Evolutionary conservation across 1,284 basidiomycete genomes (phyloP).

Genomic region (Ceratobasidium theobromae): DNA sequence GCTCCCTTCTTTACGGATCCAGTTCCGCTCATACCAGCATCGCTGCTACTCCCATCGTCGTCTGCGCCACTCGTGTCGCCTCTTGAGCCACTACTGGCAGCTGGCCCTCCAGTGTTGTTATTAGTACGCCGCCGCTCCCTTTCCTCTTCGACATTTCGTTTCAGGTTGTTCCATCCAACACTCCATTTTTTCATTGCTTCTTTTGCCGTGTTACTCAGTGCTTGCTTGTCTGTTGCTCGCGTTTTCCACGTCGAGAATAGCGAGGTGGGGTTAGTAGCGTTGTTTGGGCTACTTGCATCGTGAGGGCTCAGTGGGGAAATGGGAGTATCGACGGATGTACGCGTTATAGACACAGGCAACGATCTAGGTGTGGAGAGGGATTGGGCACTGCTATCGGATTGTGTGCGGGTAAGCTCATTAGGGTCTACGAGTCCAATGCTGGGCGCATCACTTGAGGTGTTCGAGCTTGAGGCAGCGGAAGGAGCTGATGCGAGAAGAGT

Average conservation of each 20-base stretch:
- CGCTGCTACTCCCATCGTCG: constrained; percentile 26
- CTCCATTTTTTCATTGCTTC: constrained; percentile 52
- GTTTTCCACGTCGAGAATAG: constrained; percentile 43
- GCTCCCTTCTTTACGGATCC: constrained; percentile 1
- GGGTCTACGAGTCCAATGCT: background rate
- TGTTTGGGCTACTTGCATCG: background rate
- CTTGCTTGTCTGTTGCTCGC: constrained; percentile 47
- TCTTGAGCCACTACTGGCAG: background rate
- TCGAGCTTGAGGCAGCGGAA: constrained; percentile 3
- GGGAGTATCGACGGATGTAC: background rate
- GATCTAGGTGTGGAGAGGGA: constrained; percentile 16
- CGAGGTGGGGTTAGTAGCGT: constrained; percentile 1
- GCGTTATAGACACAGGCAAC: background rate
- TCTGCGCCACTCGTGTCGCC: constrained; percentile 1
- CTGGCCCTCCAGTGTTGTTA: background rate
- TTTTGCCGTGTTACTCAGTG: constrained; percentile 45
- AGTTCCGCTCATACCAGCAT: background rate
- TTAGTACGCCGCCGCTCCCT: constrained; percentile 21
- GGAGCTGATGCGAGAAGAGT: constrained; percentile 2
- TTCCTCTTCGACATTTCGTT: constrained; percentile 52
- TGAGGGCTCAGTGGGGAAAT: too few species aligned
- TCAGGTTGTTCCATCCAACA: constrained; percentile 71
- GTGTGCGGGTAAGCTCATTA: constrained; percentile 11
- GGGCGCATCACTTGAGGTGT: background rate
- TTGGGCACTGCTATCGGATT: constrained; percentile 13